Base-by-base conservation (phyloP, 73 alveolate species). In the Loxodes magnus region DNA sequence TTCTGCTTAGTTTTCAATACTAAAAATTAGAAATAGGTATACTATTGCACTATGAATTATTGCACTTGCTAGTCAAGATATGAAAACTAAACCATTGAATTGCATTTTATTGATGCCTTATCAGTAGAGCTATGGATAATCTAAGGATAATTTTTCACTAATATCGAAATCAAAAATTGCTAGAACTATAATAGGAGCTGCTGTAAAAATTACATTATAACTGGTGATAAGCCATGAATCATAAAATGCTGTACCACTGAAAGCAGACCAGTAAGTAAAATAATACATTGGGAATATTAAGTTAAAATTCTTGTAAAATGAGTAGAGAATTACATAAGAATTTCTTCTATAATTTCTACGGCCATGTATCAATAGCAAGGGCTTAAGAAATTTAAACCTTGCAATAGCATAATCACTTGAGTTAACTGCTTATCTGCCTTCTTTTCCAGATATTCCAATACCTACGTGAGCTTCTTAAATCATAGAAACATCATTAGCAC, bases 311-410 rank as follows among this genome's bases (percentile, higher is more conserved):
- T 87, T 87, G 51, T 79, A 87, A 64, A 87, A 87, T 39, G 63
- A 77, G 50, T 82, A 87, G 56, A 82, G 64, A 28, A 82, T 74
- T 30, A 87, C 33, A 12, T 53, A 51, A 25, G 77, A 49, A 21
- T 72, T 67, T 67, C 95, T 78, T 22, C 76, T 70, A 43, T 87
- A 87, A 14, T 80, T 84, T 55, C 77, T 74, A 65, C 99, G 82
- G 4, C 99, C 99, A 78, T 93, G 97, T 43, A 77, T 77, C 28
- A 89, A 69, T 25, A 93, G 50, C 22, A 93, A 64, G 46, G 75
- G 72, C 64, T 74, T 58, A 28, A 93, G 67, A 53, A 61, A 62
- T 39, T 60, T 63, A 53, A 89, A 93, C 61, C 87, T 82, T 1
- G 79, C 78, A 20, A 85, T 70, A 4, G 91, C 74, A 65, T 72